A percentile compares a stretch with the other conserved stretches of the same genome.
phyloP scores from a whole-genome alignment of 768 basidiomycete genomes.

The Hysterangium stoloniferum region DNA sequence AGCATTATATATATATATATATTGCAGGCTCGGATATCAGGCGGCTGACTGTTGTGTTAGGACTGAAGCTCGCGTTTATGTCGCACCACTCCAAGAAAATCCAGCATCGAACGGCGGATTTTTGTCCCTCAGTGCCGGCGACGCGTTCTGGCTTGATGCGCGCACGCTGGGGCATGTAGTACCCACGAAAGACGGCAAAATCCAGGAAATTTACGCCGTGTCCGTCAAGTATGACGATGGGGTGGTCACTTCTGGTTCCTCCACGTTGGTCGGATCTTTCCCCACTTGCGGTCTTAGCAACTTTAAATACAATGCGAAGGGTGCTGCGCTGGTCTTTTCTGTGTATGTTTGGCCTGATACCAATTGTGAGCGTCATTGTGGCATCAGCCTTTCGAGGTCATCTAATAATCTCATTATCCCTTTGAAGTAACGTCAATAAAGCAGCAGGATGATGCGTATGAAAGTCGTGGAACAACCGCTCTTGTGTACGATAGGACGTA shows the following conservation, averaged over 20 bases:
- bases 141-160: conserved; percentile 71
- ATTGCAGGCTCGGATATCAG: neutral
- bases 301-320: conserved; percentile 54
- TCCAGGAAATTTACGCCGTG: conserved; percentile 52
- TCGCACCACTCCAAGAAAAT: conserved; percentile 51
- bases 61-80: conserved; percentile 59
- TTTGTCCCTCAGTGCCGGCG: conserved; percentile 54
- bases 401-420: conserved; percentile 17
- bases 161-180: conserved; percentile 67
- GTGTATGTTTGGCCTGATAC: conserved; percentile 76
- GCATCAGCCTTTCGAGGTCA: conserved; percentile 21
- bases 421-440: conserved; percentile 46
- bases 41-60: conserved; percentile 37
- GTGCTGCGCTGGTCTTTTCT: conserved; percentile 72
- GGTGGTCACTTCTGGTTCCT: conserved; percentile 22
- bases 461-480: conserved; percentile 65
- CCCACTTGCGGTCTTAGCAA: conserved; percentile 52
- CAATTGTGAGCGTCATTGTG: conserved; percentile 25
- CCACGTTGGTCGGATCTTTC: conserved; percentile 49
- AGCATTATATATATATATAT: neutral
- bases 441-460: conserved; percentile 63
- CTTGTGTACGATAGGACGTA: conserved; percentile 61
- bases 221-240: conserved; percentile 39
- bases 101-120: conserved; percentile 43
- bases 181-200: conserved; percentile 39